Conservation (phyloP, 2,329 filamentous ascomycete genomes). For the Phoma sp. region DNA sequence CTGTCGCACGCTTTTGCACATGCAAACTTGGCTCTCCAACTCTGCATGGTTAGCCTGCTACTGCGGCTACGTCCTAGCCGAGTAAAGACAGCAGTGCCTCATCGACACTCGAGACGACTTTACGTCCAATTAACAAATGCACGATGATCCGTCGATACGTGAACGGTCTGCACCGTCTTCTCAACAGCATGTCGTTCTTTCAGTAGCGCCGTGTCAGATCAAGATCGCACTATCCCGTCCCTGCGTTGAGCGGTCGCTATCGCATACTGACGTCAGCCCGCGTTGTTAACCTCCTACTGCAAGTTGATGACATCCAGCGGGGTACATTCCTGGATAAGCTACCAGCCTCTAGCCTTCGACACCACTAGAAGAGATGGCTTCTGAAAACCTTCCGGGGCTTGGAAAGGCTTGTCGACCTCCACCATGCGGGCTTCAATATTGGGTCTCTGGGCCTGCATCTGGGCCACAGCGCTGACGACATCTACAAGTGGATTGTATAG, state of each 20-base stretch:
- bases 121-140: constrained; percentile 5
- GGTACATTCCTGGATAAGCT: constrained; percentile 1
- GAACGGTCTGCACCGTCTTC: constrained; percentile 15
- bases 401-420: constrained; percentile 12
- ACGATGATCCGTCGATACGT: constrained; percentile 11
- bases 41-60: background rate
- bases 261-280: constrained; percentile 25
- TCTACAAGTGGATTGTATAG: constrained; percentile 28
- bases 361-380: constrained; percentile 6
- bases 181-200: constrained; percentile 17
- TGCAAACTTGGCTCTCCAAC: background rate
- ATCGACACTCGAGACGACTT: background rate
- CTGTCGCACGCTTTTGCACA: constrained; percentile 12
- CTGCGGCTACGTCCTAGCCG: background rate
- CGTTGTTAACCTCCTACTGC: constrained; percentile 14
- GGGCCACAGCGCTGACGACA: constrained; percentile 10
- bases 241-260: constrained; percentile 14
- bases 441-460: constrained; percentile 2
- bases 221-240: constrained; percentile 17
- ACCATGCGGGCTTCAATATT: constrained; percentile 13
- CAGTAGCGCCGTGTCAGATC: constrained; percentile 17
- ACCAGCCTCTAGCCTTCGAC: background rate
- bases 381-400: constrained; percentile 5
- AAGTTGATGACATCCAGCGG: constrained; percentile 13
- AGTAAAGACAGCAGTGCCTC: background rate